Conservation (phyloP, 805 yeast species). For the Candida lessepsii region DNA sequence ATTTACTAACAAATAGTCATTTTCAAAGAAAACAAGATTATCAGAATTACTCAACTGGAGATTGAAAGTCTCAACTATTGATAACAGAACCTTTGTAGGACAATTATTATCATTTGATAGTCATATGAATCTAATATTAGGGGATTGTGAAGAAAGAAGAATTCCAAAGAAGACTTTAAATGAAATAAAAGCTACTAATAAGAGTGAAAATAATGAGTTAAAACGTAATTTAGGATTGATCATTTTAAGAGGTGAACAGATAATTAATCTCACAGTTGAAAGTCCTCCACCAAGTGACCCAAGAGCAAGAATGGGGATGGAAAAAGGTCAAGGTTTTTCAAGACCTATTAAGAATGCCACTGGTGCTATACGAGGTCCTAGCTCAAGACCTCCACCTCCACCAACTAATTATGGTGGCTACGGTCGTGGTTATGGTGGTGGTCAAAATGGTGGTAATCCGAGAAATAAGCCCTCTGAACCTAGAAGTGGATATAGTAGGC, state of each 20-base stretch:
- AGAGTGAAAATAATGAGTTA: slow-evolving; percentile 31
- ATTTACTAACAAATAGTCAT: slow-evolving; percentile 15
- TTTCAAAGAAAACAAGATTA: slow-evolving; percentile 41
- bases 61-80: slow-evolving; percentile 71
- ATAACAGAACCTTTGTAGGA: slow-evolving; percentile 76
- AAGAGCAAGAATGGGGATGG: slow-evolving; percentile 24
- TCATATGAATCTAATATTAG: slow-evolving; percentile 80
- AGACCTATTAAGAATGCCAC: slow-evolving; percentile 35
- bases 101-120: slow-evolving; percentile 84
- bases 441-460: neutral
- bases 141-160: slow-evolving; percentile 83
- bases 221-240: slow-evolving; percentile 78
- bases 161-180: slow-evolving; percentile 58
- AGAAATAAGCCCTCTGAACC: neutral
- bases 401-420: neutral
- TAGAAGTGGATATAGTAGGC: slow-evolving; percentile 6
- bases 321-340: slow-evolving; percentile 26
- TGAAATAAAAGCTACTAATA: slow-evolving; percentile 27
- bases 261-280: slow-evolving; percentile 70
- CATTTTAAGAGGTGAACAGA: slow-evolving; percentile 84
- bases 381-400: neutral
- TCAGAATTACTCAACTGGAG: slow-evolving; percentile 73
- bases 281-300: slow-evolving; percentile 52
- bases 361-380: slow-evolving; percentile 17
- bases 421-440: slow-evolving; percentile 3